Base-by-base conservation (phyloP, 805 yeast genomes). In the Yarrowia yakushimensis region DNA sequence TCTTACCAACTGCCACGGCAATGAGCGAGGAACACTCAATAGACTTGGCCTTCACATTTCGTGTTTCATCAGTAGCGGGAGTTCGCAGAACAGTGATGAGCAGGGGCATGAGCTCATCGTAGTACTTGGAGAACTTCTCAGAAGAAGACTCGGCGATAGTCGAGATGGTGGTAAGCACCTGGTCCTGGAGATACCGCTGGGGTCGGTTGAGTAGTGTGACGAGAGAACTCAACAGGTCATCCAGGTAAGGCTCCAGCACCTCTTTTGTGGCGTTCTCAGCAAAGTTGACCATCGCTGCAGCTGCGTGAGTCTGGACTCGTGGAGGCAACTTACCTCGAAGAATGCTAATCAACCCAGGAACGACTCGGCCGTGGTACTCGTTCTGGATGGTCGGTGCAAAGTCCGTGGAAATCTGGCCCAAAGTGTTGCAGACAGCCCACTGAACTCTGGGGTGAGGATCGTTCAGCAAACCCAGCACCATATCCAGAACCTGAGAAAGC, bases 131-230 rank as follows among this genome's bases (percentile, higher is more conserved):
- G 72, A 94, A 94, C 71, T 87, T 88, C 66, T 81, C 81, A 74
- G 90, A 90, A 3, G 98, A 97, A 15, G 97, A 96, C 75, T 93
- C 98, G 1, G 99, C 99, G 67, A 93, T 92, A 67, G 92, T 89
- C 20, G 98, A 97, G 74, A 94, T 92, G 0, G 98, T 94, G 11
- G 98, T 92, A 63, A 94, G 80, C 15, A 92, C 97, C 77, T 94
- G 99, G 72, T 94, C 99, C 76, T 94, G 98, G 48, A 94, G 97
- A 70, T 91, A 94, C 67, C 91, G 82, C 74, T 91, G 90, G 37
- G 96, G 94, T 64, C 92, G 83, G 72, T 88, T 91, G 63, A 94
- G 79, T 25, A 93, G 78, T 0, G 83, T 85, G 63, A 94, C 79
- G 66, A 94, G 78, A 68, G 89, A 87, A 33, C 84, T 80, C 63